Conservation (phyloP, 805 yeast species). For the Wickerhamiella dianesei region DNA sequence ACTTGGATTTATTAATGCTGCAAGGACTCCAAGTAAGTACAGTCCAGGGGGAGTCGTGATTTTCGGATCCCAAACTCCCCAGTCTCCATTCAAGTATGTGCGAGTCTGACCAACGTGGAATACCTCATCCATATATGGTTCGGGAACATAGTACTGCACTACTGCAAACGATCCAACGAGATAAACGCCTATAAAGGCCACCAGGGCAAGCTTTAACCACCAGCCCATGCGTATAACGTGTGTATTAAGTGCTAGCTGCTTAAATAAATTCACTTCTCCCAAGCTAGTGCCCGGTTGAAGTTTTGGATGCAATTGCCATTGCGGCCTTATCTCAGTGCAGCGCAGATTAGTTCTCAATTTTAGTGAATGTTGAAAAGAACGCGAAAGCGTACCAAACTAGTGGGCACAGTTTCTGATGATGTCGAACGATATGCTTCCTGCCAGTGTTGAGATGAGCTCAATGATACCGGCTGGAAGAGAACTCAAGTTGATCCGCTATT, state of each 20-base stretch:
- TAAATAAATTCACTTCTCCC: too few relatives aligned
- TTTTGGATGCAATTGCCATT: neutral
- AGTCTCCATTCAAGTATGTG: conserved; percentile 44
- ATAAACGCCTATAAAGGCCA: neutral
- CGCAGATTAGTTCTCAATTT: too few relatives aligned
- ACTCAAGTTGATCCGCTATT: too few relatives aligned
- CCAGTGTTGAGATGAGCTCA: too few relatives aligned
- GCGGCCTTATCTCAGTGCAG: too few relatives aligned
- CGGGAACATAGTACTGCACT: conserved; percentile 13
- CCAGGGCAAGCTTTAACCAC: neutral
- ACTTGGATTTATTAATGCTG: neutral
- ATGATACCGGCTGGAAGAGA: too few relatives aligned
- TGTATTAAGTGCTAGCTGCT: too few relatives aligned
- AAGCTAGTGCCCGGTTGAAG: neutral
- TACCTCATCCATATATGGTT: conserved; percentile 47
- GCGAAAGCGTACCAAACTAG: too few relatives aligned
- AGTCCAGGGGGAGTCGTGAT: conserved; percentile 97
- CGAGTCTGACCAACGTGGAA: conserved; percentile 77
- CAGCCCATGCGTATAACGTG: neutral
- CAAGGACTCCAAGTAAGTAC: conserved; percentile 31
- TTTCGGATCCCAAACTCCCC: conserved; percentile 66
- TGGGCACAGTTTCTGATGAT: too few relatives aligned
- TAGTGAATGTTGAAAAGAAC: too few relatives aligned
- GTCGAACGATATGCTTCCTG: too few relatives aligned
- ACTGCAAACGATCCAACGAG: conserved; percentile 3